Percentiles rank a stretch among this genome's conserved stretches.
Conservation (phyloP, 441 rosid species). For the Isatis lusitanica region DNA sequence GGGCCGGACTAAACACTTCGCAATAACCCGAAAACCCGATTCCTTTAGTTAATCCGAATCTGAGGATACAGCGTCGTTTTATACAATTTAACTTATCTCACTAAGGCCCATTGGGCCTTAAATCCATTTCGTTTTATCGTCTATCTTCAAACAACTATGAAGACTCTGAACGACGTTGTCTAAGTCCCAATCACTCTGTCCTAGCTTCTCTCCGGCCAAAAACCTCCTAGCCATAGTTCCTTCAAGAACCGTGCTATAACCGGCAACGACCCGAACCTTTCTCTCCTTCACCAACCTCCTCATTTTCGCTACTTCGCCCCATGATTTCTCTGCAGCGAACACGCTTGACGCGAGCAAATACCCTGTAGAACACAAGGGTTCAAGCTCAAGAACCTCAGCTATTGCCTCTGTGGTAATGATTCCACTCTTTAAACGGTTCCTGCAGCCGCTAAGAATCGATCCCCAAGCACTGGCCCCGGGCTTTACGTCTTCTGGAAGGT, state of each 20-base stretch:
- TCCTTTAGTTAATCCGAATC: slow-evolving; percentile 1
- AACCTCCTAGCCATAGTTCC: slow-evolving; percentile 39
- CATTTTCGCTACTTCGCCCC: slow-evolving; percentile 45
- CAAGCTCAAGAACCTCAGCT: slow-evolving; percentile 46
- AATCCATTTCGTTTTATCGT: neutral
- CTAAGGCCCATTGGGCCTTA: neutral
- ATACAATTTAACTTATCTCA: neutral
- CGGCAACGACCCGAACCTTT: slow-evolving; percentile 42
- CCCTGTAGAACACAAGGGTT: slow-evolving; percentile 49
- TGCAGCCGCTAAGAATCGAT: slow-evolving; percentile 55
- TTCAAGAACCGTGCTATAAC: slow-evolving; percentile 53
- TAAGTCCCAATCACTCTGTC: slow-evolving; percentile 30
- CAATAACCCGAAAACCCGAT: neutral
- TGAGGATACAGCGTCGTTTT: neutral
- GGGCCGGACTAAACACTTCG: neutral
- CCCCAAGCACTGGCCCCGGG: slow-evolving; percentile 57
- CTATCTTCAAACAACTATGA: slow-evolving; percentile 38
- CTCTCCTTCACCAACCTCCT: slow-evolving; percentile 49
- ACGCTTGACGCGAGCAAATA: slow-evolving; percentile 54
- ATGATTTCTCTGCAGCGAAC: slow-evolving; percentile 46
- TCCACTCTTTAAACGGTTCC: slow-evolving; percentile 38
- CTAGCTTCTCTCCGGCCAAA: slow-evolving; percentile 48
- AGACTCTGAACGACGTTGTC: slow-evolving; percentile 34
- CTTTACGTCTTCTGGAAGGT: slow-evolving; percentile 41
- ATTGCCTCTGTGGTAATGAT: slow-evolving; percentile 32